Percentiles rank a stretch among this genome's conserved stretches.
These are phyloP conservation scores for Echinosphaeria canescens DNA, from an alignment of 2,329 filamentous ascomycete species.

Conservation along the genomic window DNA sequence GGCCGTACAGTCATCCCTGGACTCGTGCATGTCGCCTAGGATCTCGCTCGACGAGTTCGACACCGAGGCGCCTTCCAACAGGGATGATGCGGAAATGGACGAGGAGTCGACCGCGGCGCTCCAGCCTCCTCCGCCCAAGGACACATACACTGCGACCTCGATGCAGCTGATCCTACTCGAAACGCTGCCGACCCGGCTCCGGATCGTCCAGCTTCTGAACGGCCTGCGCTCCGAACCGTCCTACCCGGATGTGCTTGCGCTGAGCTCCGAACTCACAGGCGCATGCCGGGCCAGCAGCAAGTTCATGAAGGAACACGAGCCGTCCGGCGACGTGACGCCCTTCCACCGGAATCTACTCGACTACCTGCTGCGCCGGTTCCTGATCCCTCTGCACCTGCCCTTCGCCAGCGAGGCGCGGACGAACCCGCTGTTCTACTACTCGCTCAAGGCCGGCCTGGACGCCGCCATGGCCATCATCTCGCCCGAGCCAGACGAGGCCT, in stretches of 20 bases:
- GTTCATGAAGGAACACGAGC: constrained; percentile 6
- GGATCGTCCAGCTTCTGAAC: constrained; percentile 13
- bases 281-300: constrained; percentile 6
- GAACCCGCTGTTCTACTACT: constrained; percentile 25
- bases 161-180: constrained; percentile 14
- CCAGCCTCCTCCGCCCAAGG: constrained; percentile 6
- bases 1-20: constrained; percentile 14
- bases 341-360: constrained; percentile 27
- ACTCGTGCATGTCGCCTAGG: constrained; percentile 15
- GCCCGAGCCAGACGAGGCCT: constrained; percentile 13
- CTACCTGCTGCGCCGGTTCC: constrained; percentile 27
- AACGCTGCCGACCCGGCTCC: constrained; percentile 13
- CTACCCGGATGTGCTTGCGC: constrained; percentile 12
- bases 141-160: constrained; percentile 11
- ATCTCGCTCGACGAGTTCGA: constrained; percentile 18
- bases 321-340: constrained; percentile 6
- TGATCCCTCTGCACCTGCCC: constrained; percentile 28
- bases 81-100: constrained; percentile 10
- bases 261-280: constrained; percentile 12
- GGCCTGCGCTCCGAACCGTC: constrained; percentile 11
- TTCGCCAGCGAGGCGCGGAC: constrained; percentile 18
- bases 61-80: constrained; percentile 14
- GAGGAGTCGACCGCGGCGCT: constrained; percentile 4
- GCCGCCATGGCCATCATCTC: constrained; percentile 14
- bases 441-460: constrained; percentile 22